Evolutionary conservation across 2,329 filamentous ascomycete genomes (phyloP), one percentile per base, ranked within the genome.

Genomic region (Phyllosticta ampelicida): DNA sequence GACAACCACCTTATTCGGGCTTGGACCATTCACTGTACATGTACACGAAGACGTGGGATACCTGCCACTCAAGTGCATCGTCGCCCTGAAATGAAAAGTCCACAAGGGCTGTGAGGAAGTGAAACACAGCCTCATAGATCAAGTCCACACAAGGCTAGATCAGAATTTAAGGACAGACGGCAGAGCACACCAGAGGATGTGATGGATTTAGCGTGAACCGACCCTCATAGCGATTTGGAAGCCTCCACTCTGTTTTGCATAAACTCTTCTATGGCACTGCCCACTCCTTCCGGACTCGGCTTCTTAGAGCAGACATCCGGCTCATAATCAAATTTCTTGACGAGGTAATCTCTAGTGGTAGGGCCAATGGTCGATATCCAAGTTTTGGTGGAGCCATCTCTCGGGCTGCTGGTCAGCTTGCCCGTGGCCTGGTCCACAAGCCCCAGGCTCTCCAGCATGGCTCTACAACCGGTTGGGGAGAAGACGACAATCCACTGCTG

Each of bases 341-440:
- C 69, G 51, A 99, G 74, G 72, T 89, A 85, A 64, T 90, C 84
- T 62, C 86, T 80, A 10, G 94, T 99, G 18, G 94, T 99, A 11
- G 94, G 92, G 0, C 94, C 94, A 71, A 99, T 99, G 0, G 91
- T 95, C 13, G 86, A 89, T 61, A 97, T 77, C 62, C 81, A 84
- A 0, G 84, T 86, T 18, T n/a, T 20, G 54, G 70, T 78, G 9
- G 73, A 73, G 59, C 57, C 62, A 55, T 61, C 66, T 69, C 59
- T 58, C 63, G 9, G 49, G 54, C 13, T 50, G 51, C 16, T 51
- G 57, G 62, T 66, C 51, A 68, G 68, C 51, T 67, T 73, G 6
- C 73, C 74, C 19, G 70, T 71, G 9, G 68, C 62, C 48, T 66
- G 61, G 50, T 77, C 73, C 49, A 80, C 65, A 59, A 80, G 71